phyloP scores from a whole-genome alignment of 2,329 filamentous ascomycete genomes.

The Penicillium griseofulvum region DNA sequence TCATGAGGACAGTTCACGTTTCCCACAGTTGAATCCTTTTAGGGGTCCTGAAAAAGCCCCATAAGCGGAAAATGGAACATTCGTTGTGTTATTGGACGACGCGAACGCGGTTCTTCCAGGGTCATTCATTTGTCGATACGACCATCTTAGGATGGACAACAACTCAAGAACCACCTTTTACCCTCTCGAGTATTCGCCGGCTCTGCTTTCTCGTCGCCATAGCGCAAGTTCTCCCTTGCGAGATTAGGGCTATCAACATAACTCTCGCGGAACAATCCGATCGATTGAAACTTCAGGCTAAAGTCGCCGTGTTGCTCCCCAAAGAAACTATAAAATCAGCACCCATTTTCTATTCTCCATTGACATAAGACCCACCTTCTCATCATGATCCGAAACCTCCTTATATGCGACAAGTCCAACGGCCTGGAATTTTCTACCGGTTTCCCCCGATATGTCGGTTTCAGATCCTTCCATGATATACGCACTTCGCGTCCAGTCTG shows the following conservation, averaged over 20 bases:
- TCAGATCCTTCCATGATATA: constrained; percentile 64
- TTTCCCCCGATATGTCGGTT: constrained; percentile 70
- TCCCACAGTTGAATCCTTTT: neutral
- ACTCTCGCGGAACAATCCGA: constrained; percentile 30
- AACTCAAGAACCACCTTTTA: neutral
- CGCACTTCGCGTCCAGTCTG: constrained; percentile 45
- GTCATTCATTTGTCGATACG: neutral
- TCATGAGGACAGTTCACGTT: neutral
- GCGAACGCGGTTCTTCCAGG: neutral
- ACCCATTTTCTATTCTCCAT: neutral
- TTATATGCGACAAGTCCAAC: constrained; percentile 60
- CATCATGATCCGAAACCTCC: constrained; percentile 74
- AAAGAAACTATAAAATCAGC: constrained; percentile 61
- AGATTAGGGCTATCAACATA: constrained; percentile 14
- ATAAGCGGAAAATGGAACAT: too few species aligned
- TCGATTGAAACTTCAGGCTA: constrained; percentile 54
- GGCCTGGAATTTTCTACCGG: constrained; percentile 59
- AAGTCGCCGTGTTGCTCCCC: constrained; percentile 70
- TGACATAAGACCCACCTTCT: constrained; percentile 59
- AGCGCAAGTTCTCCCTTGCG: neutral
- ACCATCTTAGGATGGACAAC: neutral
- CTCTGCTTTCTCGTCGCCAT: neutral
- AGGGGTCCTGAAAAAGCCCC: neutral
- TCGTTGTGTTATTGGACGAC: neutral
- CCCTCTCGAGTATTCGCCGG: neutral